Evolutionary conservation across 2,329 filamentous ascomycete genomes (phyloP).

Genomic region (Escovopsis sp.): DNA sequence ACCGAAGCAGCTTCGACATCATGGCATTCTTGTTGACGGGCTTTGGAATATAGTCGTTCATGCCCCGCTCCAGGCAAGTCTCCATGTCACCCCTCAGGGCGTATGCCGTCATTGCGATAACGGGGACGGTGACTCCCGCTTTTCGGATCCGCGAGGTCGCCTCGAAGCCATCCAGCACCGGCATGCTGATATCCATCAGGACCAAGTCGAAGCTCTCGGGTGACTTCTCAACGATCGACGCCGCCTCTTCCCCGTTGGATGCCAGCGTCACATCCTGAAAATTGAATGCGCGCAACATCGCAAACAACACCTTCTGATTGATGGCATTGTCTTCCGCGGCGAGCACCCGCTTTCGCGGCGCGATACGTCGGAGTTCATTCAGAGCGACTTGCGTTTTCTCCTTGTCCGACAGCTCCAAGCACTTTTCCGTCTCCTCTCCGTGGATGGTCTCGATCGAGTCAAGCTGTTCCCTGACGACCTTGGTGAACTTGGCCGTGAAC

Average conservation of each 20-base stretch:
- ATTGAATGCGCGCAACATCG: slow-evolving; percentile 22
- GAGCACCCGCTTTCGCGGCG: slow-evolving; percentile 24
- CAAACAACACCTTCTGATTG: slow-evolving; percentile 25
- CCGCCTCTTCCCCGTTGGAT: slow-evolving; percentile 8
- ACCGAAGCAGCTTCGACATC: slow-evolving; percentile 13
- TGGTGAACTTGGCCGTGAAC: slow-evolving; percentile 30
- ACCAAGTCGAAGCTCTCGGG: slow-evolving; percentile 16
- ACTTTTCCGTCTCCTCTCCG: slow-evolving; percentile 2
- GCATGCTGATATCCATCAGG: slow-evolving; percentile 37
- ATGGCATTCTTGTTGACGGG: slow-evolving; percentile 28
- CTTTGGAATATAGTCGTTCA: slow-evolving; percentile 42
- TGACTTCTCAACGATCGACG: slow-evolving; percentile 17
- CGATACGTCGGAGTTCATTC: slow-evolving; percentile 19
- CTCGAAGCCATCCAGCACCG: slow-evolving; percentile 34
- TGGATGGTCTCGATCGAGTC: slow-evolving; percentile 12
- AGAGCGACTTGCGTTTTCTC: slow-evolving; percentile 6
- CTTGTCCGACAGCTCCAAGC: slow-evolving; percentile 13
- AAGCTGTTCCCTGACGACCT: slow-evolving; percentile 18
- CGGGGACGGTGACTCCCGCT: slow-evolving; percentile 36
- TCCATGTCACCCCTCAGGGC: slow-evolving; percentile 41
- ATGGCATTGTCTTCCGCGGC: slow-evolving; percentile 28
- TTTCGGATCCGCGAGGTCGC: slow-evolving; percentile 23
- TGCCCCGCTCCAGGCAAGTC: slow-evolving; percentile 35
- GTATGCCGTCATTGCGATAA: slow-evolving; percentile 39
- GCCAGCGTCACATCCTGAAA: slow-evolving; percentile 19